Conservation (phyloP, 176 grass and related monocot genomes). For the Musa itinerans region DNA sequence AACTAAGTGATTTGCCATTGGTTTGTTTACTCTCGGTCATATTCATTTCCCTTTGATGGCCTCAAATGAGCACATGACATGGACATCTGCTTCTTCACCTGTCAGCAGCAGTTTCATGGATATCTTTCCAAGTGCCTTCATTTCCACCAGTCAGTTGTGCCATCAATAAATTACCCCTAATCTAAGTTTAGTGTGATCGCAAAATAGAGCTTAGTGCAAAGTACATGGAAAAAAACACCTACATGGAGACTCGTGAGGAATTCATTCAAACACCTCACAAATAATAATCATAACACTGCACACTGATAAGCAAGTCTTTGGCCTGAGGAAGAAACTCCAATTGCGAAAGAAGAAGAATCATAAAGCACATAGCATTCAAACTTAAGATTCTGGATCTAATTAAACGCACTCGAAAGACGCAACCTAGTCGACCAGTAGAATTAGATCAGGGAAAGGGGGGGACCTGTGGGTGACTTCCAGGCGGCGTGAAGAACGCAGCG, state of each 20-base stretch:
- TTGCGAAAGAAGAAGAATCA: background rate
- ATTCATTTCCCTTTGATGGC: background rate
- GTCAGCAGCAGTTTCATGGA: background rate
- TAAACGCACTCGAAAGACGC: background rate
- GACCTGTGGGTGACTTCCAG: constrained; percentile 81
- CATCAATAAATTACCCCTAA: background rate
- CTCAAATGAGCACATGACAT: background rate
- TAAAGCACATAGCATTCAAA: background rate
- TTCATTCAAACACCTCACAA: background rate
- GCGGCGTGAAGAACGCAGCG: constrained; percentile 82
- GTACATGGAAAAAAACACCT: too few relatives aligned
- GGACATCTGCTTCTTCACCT: background rate
- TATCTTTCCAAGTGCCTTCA: background rate
- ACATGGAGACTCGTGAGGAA: too few relatives aligned
- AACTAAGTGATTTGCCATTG: background rate
- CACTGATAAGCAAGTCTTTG: background rate
- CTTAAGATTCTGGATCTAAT: constrained; percentile 6
- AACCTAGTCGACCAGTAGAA: background rate
- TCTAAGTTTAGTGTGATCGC: background rate
- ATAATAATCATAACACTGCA: background rate
- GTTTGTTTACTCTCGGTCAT: background rate
- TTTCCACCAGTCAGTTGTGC: background rate
- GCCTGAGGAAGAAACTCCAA: background rate
- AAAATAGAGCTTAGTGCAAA: too few relatives aligned
- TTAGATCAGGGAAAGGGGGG: background rate